Conservation (phyloP, 1,284 basidiomycete genomes). For the Megacollybia platyphylla region DNA sequence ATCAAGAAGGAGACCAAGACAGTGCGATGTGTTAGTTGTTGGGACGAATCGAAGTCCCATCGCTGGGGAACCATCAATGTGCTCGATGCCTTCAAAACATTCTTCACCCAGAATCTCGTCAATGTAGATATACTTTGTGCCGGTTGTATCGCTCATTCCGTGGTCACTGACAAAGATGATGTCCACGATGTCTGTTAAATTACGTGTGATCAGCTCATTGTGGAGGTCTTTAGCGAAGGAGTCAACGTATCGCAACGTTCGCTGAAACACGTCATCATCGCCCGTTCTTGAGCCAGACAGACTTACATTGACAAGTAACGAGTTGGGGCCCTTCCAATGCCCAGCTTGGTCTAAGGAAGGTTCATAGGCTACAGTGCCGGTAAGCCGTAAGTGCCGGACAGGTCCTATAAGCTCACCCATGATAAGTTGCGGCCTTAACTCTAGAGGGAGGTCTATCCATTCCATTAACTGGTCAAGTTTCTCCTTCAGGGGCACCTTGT, state of each 20-base stretch:
- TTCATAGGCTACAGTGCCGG: conserved; percentile 44
- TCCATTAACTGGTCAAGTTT: conserved; percentile 65
- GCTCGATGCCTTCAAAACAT: conserved; percentile 47
- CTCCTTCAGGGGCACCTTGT: conserved; percentile 46
- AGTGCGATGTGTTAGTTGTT: conserved; percentile 40
- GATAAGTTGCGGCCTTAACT: conserved; percentile 65
- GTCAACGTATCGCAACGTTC: conserved; percentile 62
- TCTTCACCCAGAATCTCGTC: conserved; percentile 73
- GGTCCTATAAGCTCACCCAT: conserved; percentile 35
- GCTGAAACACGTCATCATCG: conserved; percentile 19
- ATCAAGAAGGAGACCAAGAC: conserved; percentile 39
- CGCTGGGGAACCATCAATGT: conserved; percentile 79
- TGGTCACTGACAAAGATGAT: conserved; percentile 88
- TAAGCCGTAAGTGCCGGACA: neutral
- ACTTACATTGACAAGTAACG: conserved; percentile 56
- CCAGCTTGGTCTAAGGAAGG: conserved; percentile 75
- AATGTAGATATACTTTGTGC: conserved; percentile 65
- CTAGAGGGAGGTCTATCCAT: conserved; percentile 64
- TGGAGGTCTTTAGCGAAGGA: conserved; percentile 63
- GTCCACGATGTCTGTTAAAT: conserved; percentile 75
- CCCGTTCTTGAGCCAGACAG: conserved; percentile 2
- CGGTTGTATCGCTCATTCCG: conserved; percentile 82
- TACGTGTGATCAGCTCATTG: conserved; percentile 49
- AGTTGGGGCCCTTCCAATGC: conserved; percentile 67
- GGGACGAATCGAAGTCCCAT: conserved; percentile 69